A percentile compares a stretch with the other conserved stretches of the same genome.
Conservation (phyloP, 305 asterid genomes). For the Lippia alba region DNA sequence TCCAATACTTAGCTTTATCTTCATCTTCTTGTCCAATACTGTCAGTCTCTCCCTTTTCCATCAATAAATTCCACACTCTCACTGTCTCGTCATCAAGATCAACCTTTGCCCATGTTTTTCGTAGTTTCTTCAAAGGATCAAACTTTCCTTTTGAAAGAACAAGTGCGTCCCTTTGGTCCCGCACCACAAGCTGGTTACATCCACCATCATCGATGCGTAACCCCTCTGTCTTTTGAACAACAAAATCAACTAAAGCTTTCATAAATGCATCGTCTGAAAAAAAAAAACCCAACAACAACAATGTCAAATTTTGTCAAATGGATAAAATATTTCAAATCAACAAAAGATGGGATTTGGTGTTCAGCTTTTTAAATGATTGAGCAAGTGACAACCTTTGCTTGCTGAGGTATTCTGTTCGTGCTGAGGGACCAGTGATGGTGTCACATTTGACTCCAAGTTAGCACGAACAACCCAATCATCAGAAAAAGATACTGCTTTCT, state of each 20-base stretch:
- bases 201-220: background rate
- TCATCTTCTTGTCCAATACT: slow-evolving; percentile 29
- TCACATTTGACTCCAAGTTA: background rate
- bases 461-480: background rate
- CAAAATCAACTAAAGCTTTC: slow-evolving; percentile 18
- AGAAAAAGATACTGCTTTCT: background rate
- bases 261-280: slow-evolving; percentile 9
- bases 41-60: slow-evolving; percentile 36
- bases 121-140: slow-evolving; percentile 28
- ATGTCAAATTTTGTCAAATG: background rate
- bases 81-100: slow-evolving; percentile 47
- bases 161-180: slow-evolving; percentile 24
- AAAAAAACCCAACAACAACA: background rate
- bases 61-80: slow-evolving; percentile 43
- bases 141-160: slow-evolving; percentile 26
- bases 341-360: too few relatives aligned
- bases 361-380: too few relatives aligned
- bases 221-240: slow-evolving; percentile 19
- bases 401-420: slow-evolving; percentile 11
- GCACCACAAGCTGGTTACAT: slow-evolving; percentile 35
- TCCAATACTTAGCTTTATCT: slow-evolving; percentile 44
- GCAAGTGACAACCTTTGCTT: background rate
- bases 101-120: slow-evolving; percentile 43
- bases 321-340: background rate
- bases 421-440: slow-evolving; percentile 7